Base-by-base conservation (phyloP, 306 rosid genomes). In the Carpinus viminea region DNA sequence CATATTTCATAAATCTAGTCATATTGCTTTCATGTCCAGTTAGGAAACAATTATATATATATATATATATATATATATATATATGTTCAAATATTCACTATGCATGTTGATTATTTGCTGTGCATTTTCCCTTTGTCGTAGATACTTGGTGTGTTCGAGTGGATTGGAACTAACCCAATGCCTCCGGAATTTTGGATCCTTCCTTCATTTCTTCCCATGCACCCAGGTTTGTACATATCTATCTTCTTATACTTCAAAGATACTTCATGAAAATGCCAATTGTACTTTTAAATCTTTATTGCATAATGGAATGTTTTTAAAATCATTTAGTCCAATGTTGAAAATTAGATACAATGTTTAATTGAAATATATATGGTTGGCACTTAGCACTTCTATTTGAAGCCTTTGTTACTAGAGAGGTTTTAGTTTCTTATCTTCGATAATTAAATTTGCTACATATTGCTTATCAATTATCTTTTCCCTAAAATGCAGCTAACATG, bases 401-500 rank as follows among this genome's bases (percentile, higher is more conserved):
- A 20, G 16, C 34, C 64, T 20, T 6, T 57, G 15, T 12, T 26
- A 57, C 18, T 38, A 11, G 4, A 20, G 31, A 21, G 65, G 64
- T n/a, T 57, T 57, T 57, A 20, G 6, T 48, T 11, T 57, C 34
- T 41, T 41, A 6, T 20, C 64, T 57, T n/a, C 11, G 2, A 57
- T 24, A 20, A 57, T 57, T n/a, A 12, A 21, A 57, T 4, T 21
- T 59, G 45, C 45, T 59, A 59, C 2, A 8, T 59, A 24, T 21
- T 8, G 31, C 17, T 59, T 59, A 24, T 24, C 13, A 21, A 24
- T 1, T 21, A 0, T 5, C 3, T 17, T 0, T 10, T 21, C 15
- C 4, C 18, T 5, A 31, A n/a, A 57, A 43, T 84, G 80, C 87
- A 91, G 98, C 91, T 11, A 93, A 93, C 81, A 90, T 93, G 96